Evolutionary conservation across 192 early-diverging fungal species (phyloP).

Genomic region (Spinellus fusiger): DNA sequence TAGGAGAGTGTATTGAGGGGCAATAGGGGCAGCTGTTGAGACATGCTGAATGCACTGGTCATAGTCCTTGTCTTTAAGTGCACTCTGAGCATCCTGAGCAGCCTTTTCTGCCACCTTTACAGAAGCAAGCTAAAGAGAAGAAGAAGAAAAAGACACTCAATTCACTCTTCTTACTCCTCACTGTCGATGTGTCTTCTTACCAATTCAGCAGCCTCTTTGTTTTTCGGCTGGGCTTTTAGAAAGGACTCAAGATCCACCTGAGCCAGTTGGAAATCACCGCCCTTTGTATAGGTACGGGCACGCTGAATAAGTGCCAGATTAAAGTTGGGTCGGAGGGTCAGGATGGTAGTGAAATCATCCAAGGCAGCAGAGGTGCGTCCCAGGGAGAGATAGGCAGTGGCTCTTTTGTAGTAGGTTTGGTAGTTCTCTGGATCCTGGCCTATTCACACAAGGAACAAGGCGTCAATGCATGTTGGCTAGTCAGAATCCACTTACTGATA

Average conservation of each 20-base stretch:
- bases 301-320: slow-evolving; percentile 72
- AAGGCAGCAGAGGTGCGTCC: slow-evolving; percentile 68
- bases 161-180: slow-evolving; percentile 25
- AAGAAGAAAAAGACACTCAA: slow-evolving; percentile 25
- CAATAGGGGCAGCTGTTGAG: slow-evolving; percentile 45
- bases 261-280: slow-evolving; percentile 61
- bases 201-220: slow-evolving; percentile 1
- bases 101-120: slow-evolving; percentile 41
- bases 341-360: slow-evolving; percentile 74
- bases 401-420: slow-evolving; percentile 82
- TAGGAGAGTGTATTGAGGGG: slow-evolving; percentile 50
- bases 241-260: slow-evolving; percentile 53
- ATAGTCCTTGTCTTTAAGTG: slow-evolving; percentile 39
- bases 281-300: slow-evolving; percentile 58
- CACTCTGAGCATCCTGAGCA: slow-evolving; percentile 30
- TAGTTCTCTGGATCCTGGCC: slow-evolving; percentile 78
- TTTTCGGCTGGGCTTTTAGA: not conserved
- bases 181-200: slow-evolving; percentile 20
- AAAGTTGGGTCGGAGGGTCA: slow-evolving; percentile 78
- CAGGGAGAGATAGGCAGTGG: slow-evolving; percentile 72
- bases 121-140: slow-evolving; percentile 23
- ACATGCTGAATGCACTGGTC: slow-evolving; percentile 48
- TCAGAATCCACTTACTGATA: slow-evolving; percentile 40
- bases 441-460: slow-evolving; percentile 9
- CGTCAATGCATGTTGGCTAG: not conserved